Base-by-base conservation (phyloP, 1,284 basidiomycete genomes). In the Mixia osmundae region DNA sequence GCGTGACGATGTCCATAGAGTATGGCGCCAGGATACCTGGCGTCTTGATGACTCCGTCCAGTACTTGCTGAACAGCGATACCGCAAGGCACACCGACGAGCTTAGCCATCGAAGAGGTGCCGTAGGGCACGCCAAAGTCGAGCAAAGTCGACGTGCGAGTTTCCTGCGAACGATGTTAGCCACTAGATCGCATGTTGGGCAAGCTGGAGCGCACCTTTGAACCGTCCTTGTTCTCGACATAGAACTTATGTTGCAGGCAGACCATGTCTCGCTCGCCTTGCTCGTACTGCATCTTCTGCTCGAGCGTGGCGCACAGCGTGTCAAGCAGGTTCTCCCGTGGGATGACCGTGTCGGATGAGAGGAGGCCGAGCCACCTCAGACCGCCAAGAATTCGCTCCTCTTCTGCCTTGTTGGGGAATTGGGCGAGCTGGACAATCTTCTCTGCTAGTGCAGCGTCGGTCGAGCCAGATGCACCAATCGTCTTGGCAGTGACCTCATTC, bases 171-270 rank as follows among this genome's bases (percentile, higher is more conserved):
- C 51, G 28, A 36, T 37, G 18, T 12, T n/a, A 39, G 11, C 25
- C 9, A 40, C 40, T 37, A 43, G 45, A 27, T 14, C 9, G 26
- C 22, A 16, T 37, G 46, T 24, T 31, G 31, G 18, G 30, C 28
- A 25, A 27, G 23, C 28, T 11, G 39, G 27, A 30, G 52, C 65
- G 41, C 41, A 75, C 76, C 56, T 66, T 62, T 33, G 61, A 67
- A 36, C 85, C 83, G 53, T 89, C 78, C 25, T 67, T 63, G 68
- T 76, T 77, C 54, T 82, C 69, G 31, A 91, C 72, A 49, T 78
- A 61, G 54, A 94, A 91, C 61, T 87, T 89, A 69, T 97, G 89
- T 61, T 95, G 87, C 36, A 97, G 70, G 71, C 94, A 80, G 47
- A 97, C 80, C 47, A 95, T 71, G 58, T 97, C 89, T 15, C 83